These are phyloP conservation scores for Serendipita sp. DNA, from an alignment of 768 basidiomycete species.

Conservation along the genomic window DNA sequence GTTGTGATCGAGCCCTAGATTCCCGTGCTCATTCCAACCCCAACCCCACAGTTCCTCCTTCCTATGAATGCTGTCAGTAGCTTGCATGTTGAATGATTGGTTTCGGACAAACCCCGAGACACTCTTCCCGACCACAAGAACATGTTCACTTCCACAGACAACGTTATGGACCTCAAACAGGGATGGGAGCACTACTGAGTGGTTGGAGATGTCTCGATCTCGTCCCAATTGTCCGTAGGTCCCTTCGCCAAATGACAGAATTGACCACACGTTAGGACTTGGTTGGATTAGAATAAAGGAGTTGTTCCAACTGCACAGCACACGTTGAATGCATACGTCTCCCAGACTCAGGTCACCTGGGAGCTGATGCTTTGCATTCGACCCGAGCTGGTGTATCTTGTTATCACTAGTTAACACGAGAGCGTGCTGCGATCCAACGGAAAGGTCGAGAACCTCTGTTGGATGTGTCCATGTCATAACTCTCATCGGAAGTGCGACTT, in stretches of 20 bases:
- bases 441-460: conserved; percentile 16
- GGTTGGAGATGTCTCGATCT: conserved; percentile 1
- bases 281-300: conserved; percentile 30
- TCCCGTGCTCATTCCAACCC: conserved; percentile 99
- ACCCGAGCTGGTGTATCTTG: conserved; percentile 41
- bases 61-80: neutral
- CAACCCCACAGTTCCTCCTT: conserved; percentile 54
- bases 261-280: conserved; percentile 17
- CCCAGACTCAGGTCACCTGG: conserved; percentile 8
- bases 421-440: conserved; percentile 40
- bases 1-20: conserved; percentile 54
- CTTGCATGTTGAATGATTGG: neutral
- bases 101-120: neutral
- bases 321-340: conserved; percentile 3
- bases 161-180: conserved; percentile 19
- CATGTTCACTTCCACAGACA: conserved; percentile 77
- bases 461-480: neutral
- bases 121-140: conserved; percentile 26
- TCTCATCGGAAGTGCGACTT: neutral
- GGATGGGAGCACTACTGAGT: neutral
- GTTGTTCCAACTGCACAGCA: conserved; percentile 69
- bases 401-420: conserved; percentile 29
- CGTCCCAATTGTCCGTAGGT: conserved; percentile 53
- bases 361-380: conserved; percentile 55
- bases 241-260: conserved; percentile 34